Conservation (phyloP, 306 rosid species). For the Cyclanthera cordifolia region DNA sequence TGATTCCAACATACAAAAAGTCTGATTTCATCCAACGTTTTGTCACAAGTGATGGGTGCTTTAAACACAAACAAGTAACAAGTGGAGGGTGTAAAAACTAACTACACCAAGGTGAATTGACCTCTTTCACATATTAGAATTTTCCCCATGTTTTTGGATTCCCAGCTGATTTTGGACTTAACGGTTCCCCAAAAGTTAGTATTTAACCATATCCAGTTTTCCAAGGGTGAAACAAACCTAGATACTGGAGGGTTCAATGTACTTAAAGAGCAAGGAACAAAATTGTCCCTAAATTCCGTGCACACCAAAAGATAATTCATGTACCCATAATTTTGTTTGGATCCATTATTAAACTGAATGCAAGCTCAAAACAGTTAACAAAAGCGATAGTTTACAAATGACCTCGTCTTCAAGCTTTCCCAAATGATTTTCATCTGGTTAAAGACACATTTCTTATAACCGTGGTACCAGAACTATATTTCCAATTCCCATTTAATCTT, state of each 20-base stretch:
- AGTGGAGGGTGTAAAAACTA: neutral
- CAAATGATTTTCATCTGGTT: neutral
- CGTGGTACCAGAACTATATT: neutral
- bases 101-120: neutral
- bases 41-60: neutral
- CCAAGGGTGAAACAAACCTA: neutral
- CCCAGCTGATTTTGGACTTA: neutral
- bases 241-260: neutral
- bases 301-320: neutral
- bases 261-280: neutral
- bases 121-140: neutral
- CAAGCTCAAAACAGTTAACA: neutral
- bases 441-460: neutral
- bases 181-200: neutral
- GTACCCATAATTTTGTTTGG: neutral
- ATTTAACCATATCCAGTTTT: neutral
- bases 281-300: neutral
- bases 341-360: neutral
- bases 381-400: neutral
- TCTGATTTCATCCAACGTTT: neutral
- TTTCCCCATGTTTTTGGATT: neutral
- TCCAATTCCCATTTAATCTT: neutral
- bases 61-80: neutral
- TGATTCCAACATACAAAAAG: neutral
- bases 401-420: neutral